Base-by-base conservation (phyloP, 2,329 filamentous ascomycete genomes). In the Trichoderma pleuroti region DNA sequence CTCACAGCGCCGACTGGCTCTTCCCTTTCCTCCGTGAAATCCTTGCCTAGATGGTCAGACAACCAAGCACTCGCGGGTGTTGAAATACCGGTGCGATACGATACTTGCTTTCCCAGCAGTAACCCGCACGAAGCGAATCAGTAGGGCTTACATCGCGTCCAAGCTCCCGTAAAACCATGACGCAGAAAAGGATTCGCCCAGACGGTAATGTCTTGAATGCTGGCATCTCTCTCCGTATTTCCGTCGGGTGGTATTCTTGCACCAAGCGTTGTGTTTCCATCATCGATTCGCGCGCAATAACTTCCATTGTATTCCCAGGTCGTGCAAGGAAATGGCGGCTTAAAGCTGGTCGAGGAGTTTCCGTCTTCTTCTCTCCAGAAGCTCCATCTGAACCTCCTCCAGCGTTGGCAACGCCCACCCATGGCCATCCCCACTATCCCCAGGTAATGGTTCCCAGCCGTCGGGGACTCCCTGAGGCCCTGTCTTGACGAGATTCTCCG, bases 301-400 rank as follows among this genome's bases (percentile, higher is more conserved):
- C 39, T 2, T 10, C 39, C 16, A 42, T 42, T 16, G 16, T n/a
- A 52, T n/a, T 49, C 30, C n/a, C 12, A 26, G 10, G 28, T 24
- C n/a, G 66, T 49, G 42, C 26, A 57, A 10, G 10, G 7, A 8
- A 8, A 39, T 12, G n/a, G 21, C 24, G 18, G 56, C 60, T 77
- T 77, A 85, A 72, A 97, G 86, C 82, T 96, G 95, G 76, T 98
- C 93, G 75, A 99, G 82, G 72, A 99, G 83, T 80, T 91, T 93
- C 81, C 91, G 88, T 79, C 93, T 90, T 81, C 94, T 88, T 81
- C 95, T 87, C 74, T 98, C 94, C 68, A 99, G 87, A 75, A 99
- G 83, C 81, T 98, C 96, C 78, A 94, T 89, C 81, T 98, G 93
- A n/a, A 98, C 95, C 79, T 98, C 93, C 24, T 97, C 93, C 70